Conservation (phyloP, 2,329 filamentous ascomycete species). For the Tolypocladium tropicale region DNA sequence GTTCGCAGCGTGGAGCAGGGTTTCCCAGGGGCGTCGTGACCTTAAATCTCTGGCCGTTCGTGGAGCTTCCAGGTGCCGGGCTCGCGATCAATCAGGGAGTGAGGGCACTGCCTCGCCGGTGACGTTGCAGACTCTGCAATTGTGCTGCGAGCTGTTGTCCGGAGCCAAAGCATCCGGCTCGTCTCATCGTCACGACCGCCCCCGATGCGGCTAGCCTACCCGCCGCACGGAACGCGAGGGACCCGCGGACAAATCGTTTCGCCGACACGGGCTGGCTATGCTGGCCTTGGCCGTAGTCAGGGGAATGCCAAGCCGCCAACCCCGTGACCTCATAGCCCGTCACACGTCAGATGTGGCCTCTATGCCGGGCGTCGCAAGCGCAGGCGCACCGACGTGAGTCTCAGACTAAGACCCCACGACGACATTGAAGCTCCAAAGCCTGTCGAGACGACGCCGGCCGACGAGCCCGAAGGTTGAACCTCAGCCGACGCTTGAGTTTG, state of each 20-base stretch:
- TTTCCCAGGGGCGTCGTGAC: background rate
- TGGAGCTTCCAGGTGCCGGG: background rate
- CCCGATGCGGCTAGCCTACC: constrained; percentile 1
- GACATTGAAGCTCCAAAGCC: background rate
- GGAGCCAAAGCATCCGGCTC: constrained; percentile 14
- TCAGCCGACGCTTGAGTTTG: background rate
- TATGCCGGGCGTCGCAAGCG: background rate
- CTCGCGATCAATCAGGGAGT: background rate
- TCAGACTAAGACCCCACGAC: background rate
- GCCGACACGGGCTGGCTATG: background rate
- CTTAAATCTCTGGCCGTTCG: background rate
- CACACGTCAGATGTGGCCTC: background rate
- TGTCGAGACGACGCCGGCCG: background rate
- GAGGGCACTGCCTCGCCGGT: background rate
- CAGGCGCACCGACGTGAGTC: background rate
- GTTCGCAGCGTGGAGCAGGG: background rate
- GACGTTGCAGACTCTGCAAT: background rate
- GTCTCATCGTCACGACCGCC: constrained; percentile 10
- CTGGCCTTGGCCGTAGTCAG: background rate
- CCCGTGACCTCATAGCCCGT: background rate
- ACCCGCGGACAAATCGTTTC: constrained; percentile 9
- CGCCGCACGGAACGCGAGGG: background rate
- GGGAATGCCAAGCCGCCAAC: background rate
- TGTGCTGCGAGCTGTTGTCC: constrained; percentile 1
- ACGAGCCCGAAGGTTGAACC: background rate